Percentiles rank a stretch among this genome's conserved stretches.
Conservation (phyloP, 2,329 filamentous ascomycete genomes). For the Hysterium pulicare region DNA sequence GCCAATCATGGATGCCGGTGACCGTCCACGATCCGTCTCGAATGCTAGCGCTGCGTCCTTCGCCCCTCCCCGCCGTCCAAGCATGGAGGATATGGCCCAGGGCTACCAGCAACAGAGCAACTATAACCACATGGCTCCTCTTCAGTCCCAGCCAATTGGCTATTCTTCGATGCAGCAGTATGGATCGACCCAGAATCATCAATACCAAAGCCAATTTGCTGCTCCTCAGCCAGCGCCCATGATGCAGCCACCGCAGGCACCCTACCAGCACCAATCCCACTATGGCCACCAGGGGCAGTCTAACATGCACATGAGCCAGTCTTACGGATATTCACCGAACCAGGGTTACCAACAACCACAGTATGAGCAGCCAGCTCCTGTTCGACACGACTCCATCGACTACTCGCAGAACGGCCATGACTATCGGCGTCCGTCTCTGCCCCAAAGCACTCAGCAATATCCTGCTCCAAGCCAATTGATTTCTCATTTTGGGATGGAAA, state of each 20-base stretch:
- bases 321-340: conserved; percentile 39
- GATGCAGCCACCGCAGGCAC: conserved; percentile 26
- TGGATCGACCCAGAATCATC: conserved; percentile 24
- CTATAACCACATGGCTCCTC: conserved; percentile 40
- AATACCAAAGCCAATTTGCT: conserved; percentile 33
- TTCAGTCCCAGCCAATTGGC: conserved; percentile 35
- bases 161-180: conserved; percentile 41
- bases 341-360: conserved; percentile 36
- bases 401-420: conserved; percentile 35
- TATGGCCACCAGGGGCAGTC: conserved; percentile 28
- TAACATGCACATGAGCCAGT: conserved; percentile 36
- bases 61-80: conserved; percentile 41
- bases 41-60: conserved; percentile 50
- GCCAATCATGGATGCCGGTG: conserved; percentile 32
- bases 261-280: conserved; percentile 25
- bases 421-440: conserved; percentile 40
- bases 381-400: conserved; percentile 40
- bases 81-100: conserved; percentile 44
- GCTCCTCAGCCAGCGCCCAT: conserved; percentile 29
- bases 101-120: conserved; percentile 34
- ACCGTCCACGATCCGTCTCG: conserved; percentile 60
- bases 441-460: conserved; percentile 33
- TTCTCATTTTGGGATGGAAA: conserved; percentile 33
- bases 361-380: conserved; percentile 34
- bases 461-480: conserved; percentile 33